Evolutionary conservation across 106 monocot species (phyloP).

Genomic region (Narthecium ossifragum): DNA sequence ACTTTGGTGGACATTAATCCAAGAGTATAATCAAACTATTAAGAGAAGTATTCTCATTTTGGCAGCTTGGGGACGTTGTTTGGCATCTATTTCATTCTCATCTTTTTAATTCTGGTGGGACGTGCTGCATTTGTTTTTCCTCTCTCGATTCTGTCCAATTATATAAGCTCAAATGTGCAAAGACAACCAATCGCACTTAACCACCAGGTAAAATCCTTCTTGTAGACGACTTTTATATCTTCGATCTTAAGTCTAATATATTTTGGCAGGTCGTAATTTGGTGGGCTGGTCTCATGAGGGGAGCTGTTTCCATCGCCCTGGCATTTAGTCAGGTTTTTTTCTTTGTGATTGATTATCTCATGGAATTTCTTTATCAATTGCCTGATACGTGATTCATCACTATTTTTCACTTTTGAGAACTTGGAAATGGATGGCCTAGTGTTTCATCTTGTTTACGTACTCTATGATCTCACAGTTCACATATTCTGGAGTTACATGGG

Average conservation of each 20-base stretch:
- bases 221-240: neutral
- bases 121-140: conserved; percentile 88
- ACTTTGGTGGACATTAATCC: no score
- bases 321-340: conserved; percentile 68
- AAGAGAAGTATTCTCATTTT: conserved; percentile 1
- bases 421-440: no score
- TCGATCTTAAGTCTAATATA: neutral
- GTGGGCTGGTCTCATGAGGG: conserved; percentile 97
- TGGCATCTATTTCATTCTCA: conserved; percentile 41
- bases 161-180: conserved; percentile 40
- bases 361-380: no score
- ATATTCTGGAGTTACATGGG: conserved; percentile 58
- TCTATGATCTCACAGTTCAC: conserved; percentile 46
- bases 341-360: neutral
- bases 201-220: conserved; percentile 35
- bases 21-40: neutral
- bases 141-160: conserved; percentile 62
- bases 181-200: conserved; percentile 48
- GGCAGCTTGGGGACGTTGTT: conserved; percentile 42
- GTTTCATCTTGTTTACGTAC: neutral
- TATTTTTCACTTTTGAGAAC: no score
- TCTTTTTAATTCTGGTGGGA: conserved; percentile 53
- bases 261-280: conserved; percentile 65
- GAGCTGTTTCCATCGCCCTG: conserved; percentile 83
- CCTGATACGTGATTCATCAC: no score